These are phyloP conservation scores for Alternaria hordeiaustralica DNA, from an alignment of 2,329 filamentous ascomycete species.

Conservation along the genomic window DNA sequence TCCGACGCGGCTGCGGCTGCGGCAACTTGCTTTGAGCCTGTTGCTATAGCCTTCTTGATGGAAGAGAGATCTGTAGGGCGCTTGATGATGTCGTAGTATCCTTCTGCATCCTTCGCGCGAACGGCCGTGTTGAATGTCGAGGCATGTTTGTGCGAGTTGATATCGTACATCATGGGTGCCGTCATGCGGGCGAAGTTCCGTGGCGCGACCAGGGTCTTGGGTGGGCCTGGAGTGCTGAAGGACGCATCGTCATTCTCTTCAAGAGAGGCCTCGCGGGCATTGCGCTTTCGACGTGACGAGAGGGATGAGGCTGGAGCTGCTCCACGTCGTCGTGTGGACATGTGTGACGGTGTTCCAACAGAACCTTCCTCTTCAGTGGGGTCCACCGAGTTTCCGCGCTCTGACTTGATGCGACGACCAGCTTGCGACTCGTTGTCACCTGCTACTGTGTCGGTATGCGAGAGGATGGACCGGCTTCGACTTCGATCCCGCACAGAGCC, in stretches of 20 bases:
- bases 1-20: conserved; percentile 53
- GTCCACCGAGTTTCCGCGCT: conserved; percentile 55
- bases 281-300: conserved; percentile 52
- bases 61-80: conserved; percentile 60
- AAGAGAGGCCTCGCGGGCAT: conserved; percentile 40
- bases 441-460: conserved; percentile 52
- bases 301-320: conserved; percentile 30
- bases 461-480: conserved; percentile 57
- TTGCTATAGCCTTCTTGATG: conserved; percentile 57
- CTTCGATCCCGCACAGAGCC: conserved; percentile 54
- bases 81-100: conserved; percentile 60
- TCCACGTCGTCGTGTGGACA: conserved; percentile 40
- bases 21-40: conserved; percentile 65
- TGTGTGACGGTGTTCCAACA: conserved; percentile 37
- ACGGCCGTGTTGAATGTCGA: conserved; percentile 59
- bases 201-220: conserved; percentile 50
- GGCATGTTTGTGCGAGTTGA: conserved; percentile 59
- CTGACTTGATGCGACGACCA: conserved; percentile 53
- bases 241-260: conserved; percentile 39
- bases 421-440: conserved; percentile 50
- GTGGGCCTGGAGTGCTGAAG: conserved; percentile 32
- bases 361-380: conserved; percentile 46
- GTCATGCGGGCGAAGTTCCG: conserved; percentile 59
- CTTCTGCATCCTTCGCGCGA: conserved; percentile 57
- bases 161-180: conserved; percentile 59